These are phyloP conservation scores for Loxodes magnus DNA, from an alignment of 73 alveolate species.

Conservation along the genomic window DNA sequence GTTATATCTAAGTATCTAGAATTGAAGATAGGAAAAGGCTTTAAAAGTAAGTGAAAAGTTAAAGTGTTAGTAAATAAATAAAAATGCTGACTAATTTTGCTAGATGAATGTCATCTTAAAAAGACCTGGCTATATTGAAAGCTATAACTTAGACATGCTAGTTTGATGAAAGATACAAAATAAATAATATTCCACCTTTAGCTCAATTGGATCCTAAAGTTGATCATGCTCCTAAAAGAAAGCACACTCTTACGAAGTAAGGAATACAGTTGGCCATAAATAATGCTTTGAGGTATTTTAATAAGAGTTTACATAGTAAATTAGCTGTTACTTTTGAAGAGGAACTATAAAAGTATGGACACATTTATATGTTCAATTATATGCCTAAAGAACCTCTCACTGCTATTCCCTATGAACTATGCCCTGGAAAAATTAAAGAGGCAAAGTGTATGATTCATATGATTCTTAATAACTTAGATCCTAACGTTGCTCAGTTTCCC, in stretches of 20 bases:
- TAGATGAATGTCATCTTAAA: no score
- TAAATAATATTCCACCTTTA: no score
- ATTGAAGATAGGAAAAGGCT: no score
- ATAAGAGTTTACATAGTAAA: slow-evolving; percentile 17
- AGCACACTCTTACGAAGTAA: slow-evolving; percentile 15
- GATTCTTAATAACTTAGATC: slow-evolving; percentile 44
- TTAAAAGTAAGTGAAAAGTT: no score
- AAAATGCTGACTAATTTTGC: no score
- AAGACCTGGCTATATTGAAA: no score
- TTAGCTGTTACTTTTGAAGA: slow-evolving; percentile 17
- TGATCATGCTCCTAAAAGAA: slow-evolving; percentile 42
- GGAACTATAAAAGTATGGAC: slow-evolving; percentile 33
- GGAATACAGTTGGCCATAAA: slow-evolving; percentile 25
- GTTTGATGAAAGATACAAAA: no score
- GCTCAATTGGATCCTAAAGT: slow-evolving; percentile 34
- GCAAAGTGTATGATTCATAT: slow-evolving; percentile 38
- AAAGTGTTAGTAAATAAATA: no score
- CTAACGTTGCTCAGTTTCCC: slow-evolving; percentile 44
- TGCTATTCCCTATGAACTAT: slow-evolving; percentile 24
- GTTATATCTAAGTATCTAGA: no score
- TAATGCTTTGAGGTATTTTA: slow-evolving; percentile 39
- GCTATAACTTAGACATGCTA: no score
- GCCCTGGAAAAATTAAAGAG: slow-evolving; percentile 26
- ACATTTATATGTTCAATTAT: slow-evolving; percentile 35
- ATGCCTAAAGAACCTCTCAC: slow-evolving; percentile 22